Base-by-base conservation (phyloP, 495 filamentous ascomycete species). In the Elaphomyces granulatus region DNA sequence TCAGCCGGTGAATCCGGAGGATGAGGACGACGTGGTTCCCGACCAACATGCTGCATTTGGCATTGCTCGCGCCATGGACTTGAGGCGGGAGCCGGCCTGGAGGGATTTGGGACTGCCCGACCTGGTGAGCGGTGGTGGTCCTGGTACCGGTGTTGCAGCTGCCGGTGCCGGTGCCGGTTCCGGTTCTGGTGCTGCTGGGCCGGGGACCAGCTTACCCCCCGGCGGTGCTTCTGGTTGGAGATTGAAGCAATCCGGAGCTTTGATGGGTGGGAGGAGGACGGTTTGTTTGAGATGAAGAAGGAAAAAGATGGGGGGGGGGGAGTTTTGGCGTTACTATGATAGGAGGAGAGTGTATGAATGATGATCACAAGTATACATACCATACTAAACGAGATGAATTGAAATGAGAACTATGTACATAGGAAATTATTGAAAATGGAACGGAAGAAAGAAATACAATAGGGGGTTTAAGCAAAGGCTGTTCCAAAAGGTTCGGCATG, bases 21-120 rank as follows among this genome's bases (percentile, higher is more conserved):
- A 98, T 55, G 90, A 98, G 61, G 90, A 98, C 50, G 90, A 96
- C 46, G 82, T 98, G 3, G 87, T 98, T 8, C 90, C 90, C 0
- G 87, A 96, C 51, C 87, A 94, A 66, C 90, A 98, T 59, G 87
- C 90, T 1, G 90, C 90, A 4, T 98, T 94, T 61, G 90, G 90
- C 2, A 95, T 98, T 50, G 72, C 80, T 49, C 74, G 87, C 48
- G 90, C 88, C 0, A 94, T 62, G 65, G 59, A 65, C 36, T 55
- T 57, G 37, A 61, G 59, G 46, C 64, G 69, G 38, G 86, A 87
- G 61, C 63, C 76, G 2, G 76, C 78, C 3, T 95, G 88, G 90
- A 78, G 81, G 51, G 90, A 95, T 64, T 53, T 94, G 9, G 85
- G 86, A 1, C 57, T 95, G 20, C 67, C 71, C 32, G 77, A 77